Conservation (phyloP, 2,329 filamentous ascomycete species). For the Trichoderma guizhouense region DNA sequence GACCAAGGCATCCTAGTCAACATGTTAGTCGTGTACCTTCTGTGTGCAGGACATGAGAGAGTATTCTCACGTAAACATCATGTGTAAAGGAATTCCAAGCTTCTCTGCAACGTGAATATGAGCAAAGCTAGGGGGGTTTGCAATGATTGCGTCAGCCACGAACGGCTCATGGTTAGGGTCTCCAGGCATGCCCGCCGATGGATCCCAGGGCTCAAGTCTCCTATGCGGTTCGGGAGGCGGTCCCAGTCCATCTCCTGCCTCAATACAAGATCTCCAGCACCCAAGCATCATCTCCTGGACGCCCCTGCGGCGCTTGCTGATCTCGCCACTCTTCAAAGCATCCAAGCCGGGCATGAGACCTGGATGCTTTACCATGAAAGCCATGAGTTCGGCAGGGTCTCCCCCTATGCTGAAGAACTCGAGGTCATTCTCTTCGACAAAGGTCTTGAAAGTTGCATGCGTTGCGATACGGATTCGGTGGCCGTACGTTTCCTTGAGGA, state of each 20-base stretch:
- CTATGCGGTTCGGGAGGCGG: slow-evolving; percentile 46
- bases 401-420: slow-evolving; percentile 78
- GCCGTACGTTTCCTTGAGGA: slow-evolving; percentile 60
- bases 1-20: slow-evolving; percentile 81
- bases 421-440: slow-evolving; percentile 66
- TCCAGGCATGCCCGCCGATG: slow-evolving; percentile 35
- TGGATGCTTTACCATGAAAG: slow-evolving; percentile 89
- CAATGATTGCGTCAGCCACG: slow-evolving; percentile 77
- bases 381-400: slow-evolving; percentile 73
- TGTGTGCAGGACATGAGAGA: neutral
- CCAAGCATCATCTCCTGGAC: slow-evolving; percentile 79
- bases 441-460: slow-evolving; percentile 63
- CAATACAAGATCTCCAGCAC: slow-evolving; percentile 82
- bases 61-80: slow-evolving; percentile 78
- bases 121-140: slow-evolving; percentile 74
- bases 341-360: slow-evolving; percentile 81
- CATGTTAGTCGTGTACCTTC: neutral
- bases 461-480: slow-evolving; percentile 74
- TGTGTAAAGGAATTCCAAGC: slow-evolving; percentile 69
- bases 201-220: slow-evolving; percentile 45
- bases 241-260: slow-evolving; percentile 66
- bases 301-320: slow-evolving; percentile 68
- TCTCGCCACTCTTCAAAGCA: slow-evolving; percentile 71
- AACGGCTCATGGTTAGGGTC: slow-evolving; percentile 58
- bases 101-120: slow-evolving; percentile 74